Evolutionary conservation across 768 basidiomycete species (phyloP), one percentile per base, ranked within the genome.

Genomic region (Amanita phalloides): DNA sequence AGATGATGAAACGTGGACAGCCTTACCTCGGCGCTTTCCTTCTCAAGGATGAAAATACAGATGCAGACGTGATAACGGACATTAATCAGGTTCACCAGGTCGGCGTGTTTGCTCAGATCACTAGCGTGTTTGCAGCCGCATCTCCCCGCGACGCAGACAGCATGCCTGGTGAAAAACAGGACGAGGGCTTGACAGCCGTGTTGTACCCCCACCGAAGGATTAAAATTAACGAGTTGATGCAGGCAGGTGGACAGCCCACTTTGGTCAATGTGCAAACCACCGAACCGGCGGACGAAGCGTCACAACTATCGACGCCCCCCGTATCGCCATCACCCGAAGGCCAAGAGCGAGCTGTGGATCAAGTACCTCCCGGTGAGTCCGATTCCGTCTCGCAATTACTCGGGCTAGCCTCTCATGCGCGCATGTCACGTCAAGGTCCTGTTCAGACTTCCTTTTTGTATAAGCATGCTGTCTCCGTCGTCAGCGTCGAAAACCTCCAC

Each of bases 1-100:
- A 96, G 63, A 90, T 95, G 82, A 90, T 95, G 79, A 86, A 86
- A 58, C 90, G 91, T 39, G 94, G 94, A 0, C 95, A 97, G 64
- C 93, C 94, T 0, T 98, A 99, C 66, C 79, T 99, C 53, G 95
- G 95, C 48, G 95, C 93, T 25, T 97, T 97, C 73, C 71, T 98
- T 25, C 80, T 97, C 60, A 97, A 95, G 71, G 93, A 97, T 61
- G 90, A 92, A 58, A 81, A 90, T 56, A 74, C 86, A 42, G 95
- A 98, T 67, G 86, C 84, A 63, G 95, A 98, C 66, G 77, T 94
- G 52, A 95, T 97, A 57, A 86, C 88, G 53, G 87, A 88, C 61
- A 67, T 90, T 50, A 79, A 89, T 67, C 82, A 86, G 39, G 92
- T 97, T 4, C 90, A 97, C 65, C 79, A 79, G 1, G 92, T 97